A percentile compares a stretch with the other conserved stretches of the same genome.
These are phyloP conservation scores for Cladophialophora yegresii DNA, from an alignment of 2,329 filamentous ascomycete genomes.

Conservation along the genomic window DNA sequence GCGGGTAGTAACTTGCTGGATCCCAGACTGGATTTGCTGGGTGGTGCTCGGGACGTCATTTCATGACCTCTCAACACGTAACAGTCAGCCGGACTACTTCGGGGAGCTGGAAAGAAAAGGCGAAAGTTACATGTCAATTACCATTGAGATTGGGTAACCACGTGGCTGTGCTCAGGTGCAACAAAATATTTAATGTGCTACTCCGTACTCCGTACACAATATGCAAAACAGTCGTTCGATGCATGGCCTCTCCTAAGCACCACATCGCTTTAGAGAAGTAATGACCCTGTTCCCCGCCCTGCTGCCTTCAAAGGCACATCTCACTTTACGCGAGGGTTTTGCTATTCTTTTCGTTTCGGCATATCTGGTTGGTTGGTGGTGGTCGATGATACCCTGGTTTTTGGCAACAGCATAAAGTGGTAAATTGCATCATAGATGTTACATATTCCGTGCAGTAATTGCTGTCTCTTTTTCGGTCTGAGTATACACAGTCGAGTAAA, in stretches of 20 bases:
- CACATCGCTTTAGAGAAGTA: not conserved
- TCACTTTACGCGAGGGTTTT: not conserved
- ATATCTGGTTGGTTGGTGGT: constrained; percentile 1
- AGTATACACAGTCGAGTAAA: too few relatives aligned
- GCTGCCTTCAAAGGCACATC: not conserved
- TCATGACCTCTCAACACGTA: not conserved
- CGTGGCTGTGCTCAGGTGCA: not conserved
- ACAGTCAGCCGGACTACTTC: not conserved
- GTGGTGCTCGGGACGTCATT: not conserved
- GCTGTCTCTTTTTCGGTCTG: not conserved
- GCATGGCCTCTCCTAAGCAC: not conserved
- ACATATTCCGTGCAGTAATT: not conserved
- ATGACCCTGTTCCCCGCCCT: not conserved
- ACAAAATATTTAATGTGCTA: not conserved
- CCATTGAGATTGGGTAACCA: not conserved
- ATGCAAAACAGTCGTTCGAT: not conserved
- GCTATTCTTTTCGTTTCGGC: not conserved
- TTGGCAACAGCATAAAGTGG: not conserved
- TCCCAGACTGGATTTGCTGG: not conserved
- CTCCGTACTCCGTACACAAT: too few relatives aligned
- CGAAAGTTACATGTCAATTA: not conserved
- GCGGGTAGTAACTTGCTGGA: not conserved
- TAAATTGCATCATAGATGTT: not conserved
- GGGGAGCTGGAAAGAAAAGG: not conserved
- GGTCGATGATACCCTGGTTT: not conserved